A percentile compares a stretch with the other conserved stretches of the same genome.
phyloP scores from a whole-genome alignment of 208 protist species.

The Crithidia expoeki region DNA sequence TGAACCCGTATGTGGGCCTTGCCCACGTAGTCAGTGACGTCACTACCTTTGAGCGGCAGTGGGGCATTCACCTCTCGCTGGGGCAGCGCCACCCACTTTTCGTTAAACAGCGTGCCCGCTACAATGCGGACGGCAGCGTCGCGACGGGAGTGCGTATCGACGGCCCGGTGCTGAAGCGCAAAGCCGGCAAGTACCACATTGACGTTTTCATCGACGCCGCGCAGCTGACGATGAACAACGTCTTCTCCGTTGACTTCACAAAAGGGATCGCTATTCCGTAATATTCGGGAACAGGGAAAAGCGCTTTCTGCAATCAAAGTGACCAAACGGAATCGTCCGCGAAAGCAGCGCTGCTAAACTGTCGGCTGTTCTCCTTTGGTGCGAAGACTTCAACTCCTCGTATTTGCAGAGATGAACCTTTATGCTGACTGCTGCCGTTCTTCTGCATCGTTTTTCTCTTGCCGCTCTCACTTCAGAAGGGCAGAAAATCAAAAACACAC shows the following conservation, averaged over 20 bases:
- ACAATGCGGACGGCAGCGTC: conserved; percentile 70
- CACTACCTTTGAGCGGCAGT: conserved; percentile 92
- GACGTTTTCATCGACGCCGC: conserved; percentile 85
- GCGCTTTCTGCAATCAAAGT: conserved; percentile 5
- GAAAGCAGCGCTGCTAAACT: no score
- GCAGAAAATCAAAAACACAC: no score
- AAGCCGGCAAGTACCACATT: conserved; percentile 90
- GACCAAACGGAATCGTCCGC: no score
- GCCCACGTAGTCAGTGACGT: conserved; percentile 84
- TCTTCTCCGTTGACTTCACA: conserved; percentile 77
- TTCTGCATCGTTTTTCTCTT: no score
- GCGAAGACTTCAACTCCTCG: no score
- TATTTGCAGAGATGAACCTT: no score
- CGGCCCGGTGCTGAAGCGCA: conserved; percentile 82
- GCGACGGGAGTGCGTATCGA: conserved; percentile 52
- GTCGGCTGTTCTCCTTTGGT: no score
- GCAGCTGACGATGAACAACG: conserved; percentile 54
- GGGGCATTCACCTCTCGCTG: conserved; percentile 88
- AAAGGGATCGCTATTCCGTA: conserved; percentile 48
- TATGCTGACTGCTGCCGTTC: no score
- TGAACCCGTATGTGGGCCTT: conserved; percentile 87
- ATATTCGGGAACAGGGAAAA: conserved; percentile 5
- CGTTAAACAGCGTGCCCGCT: conserved; percentile 75
- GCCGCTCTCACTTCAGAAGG: no score
- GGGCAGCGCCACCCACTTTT: conserved; percentile 90